A percentile compares a stretch with the other conserved stretches of the same genome.
Conservation (phyloP, 1,284 basidiomycete genomes). For the Lentinula novae-zelandiae region DNA sequence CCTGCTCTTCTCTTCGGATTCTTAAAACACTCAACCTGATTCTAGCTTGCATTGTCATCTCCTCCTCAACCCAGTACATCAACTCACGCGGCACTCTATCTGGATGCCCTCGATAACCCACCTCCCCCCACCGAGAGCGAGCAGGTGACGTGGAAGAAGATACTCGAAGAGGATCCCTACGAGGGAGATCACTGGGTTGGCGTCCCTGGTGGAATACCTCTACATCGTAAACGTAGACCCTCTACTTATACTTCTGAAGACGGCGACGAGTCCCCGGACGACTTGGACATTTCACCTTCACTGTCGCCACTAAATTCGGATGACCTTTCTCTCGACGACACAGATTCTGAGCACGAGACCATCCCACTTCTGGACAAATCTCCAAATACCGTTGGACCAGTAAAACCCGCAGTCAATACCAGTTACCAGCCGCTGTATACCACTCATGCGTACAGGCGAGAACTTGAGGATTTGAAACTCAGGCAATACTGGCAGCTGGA, state of each 20-base stretch:
- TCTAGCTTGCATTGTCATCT: constrained; percentile 52
- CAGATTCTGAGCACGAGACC: background rate
- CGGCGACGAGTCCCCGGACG: constrained; percentile 25
- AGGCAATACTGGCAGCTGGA: constrained; percentile 69
- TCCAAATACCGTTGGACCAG: constrained; percentile 13
- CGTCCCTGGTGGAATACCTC: constrained; percentile 45
- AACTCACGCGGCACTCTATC: constrained; percentile 45
- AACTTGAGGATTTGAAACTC: constrained; percentile 53
- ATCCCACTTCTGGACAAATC: constrained; percentile 6
- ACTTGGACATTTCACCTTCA: constrained; percentile 37
- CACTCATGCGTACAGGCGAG: constrained; percentile 39
- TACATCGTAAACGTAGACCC: constrained; percentile 40
- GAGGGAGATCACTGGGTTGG: constrained; percentile 79
- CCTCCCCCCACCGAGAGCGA: constrained; percentile 25
- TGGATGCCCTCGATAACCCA: constrained; percentile 45
- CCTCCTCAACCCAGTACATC: constrained; percentile 46
- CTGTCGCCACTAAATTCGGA: constrained; percentile 44
- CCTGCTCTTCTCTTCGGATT: background rate
- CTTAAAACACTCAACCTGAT: background rate
- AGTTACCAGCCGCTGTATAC: constrained; percentile 21
- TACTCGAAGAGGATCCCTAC: constrained; percentile 73
- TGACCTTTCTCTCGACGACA: constrained; percentile 34
- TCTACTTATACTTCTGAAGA: constrained; percentile 22
- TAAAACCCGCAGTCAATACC: constrained; percentile 4
- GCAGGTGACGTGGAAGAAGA: constrained; percentile 64